phyloP scores from a whole-genome alignment of 768 basidiomycete genomes.

The Clitopilus passeckerianus region DNA sequence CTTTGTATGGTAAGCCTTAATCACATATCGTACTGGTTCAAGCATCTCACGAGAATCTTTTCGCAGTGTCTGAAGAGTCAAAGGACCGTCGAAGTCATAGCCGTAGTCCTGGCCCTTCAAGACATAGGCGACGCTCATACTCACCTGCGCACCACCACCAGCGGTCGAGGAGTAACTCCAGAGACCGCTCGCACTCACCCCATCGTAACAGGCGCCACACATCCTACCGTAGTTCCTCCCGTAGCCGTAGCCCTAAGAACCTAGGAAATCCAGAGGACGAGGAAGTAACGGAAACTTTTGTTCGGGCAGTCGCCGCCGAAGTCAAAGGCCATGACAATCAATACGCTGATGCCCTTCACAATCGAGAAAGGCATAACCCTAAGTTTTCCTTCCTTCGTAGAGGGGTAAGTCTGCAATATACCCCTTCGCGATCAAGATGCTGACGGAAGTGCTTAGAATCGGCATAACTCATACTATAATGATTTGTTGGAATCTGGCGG shows the following conservation, averaged over 20 bases:
- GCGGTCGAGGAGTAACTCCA: slow-evolving; percentile 47
- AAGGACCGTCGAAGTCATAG: slow-evolving; percentile 23
- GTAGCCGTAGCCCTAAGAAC: slow-evolving; percentile 43
- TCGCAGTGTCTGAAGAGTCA: slow-evolving; percentile 11
- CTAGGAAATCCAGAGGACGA: slow-evolving; percentile 48
- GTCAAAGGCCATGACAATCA: slow-evolving; percentile 75
- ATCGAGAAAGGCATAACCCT: slow-evolving; percentile 74
- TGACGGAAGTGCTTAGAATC: slow-evolving; percentile 43
- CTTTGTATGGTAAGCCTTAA: slow-evolving; percentile 66
- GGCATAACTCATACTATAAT: slow-evolving; percentile 64
- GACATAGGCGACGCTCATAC: slow-evolving; percentile 33
- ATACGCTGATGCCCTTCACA: slow-evolving; percentile 71
- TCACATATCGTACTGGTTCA: background rate
- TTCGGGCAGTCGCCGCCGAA: slow-evolving; percentile 81
- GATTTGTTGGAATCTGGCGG: slow-evolving; percentile 59
- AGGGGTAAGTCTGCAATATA: slow-evolving; percentile 36
- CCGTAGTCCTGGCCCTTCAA: slow-evolving; percentile 34
- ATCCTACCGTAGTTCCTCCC: slow-evolving; percentile 24
- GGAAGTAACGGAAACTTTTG: slow-evolving; percentile 77
- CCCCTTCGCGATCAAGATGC: slow-evolving; percentile 3
- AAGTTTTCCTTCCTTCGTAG: slow-evolving; percentile 75
- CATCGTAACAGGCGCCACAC: slow-evolving; percentile 18
- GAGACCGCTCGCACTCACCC: slow-evolving; percentile 40
- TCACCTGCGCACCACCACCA: slow-evolving; percentile 33
- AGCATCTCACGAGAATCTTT: background rate